phyloP scores from a whole-genome alignment of 2,329 filamentous ascomycete genomes.

The Podosphaera aphanis region DNA sequence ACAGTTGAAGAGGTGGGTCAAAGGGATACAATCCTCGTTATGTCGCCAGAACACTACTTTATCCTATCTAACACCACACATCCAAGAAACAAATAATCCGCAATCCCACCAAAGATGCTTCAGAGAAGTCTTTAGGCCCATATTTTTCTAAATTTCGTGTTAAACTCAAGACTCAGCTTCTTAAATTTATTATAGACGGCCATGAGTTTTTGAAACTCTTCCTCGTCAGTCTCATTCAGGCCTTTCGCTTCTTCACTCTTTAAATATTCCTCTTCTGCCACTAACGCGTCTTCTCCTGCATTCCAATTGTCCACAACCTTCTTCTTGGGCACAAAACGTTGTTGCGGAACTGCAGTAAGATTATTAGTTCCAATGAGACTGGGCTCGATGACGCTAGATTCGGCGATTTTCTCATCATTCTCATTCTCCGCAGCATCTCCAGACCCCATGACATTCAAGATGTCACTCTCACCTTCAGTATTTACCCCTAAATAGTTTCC shows the following conservation, averaged over 20 bases:
- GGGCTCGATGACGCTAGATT: constrained; percentile 6
- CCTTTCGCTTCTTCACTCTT: constrained; percentile 17
- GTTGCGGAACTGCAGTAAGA: neutral
- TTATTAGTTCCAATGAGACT: constrained; percentile 1
- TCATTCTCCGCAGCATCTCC: constrained; percentile 25
- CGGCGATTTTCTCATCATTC: constrained; percentile 15
- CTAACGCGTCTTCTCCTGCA: constrained; percentile 18
- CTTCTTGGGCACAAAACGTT: constrained; percentile 7
- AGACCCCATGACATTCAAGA: constrained; percentile 22
- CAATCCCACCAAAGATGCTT: too few relatives aligned
- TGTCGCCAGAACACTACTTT: too few relatives aligned
- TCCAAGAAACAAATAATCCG: too few relatives aligned
- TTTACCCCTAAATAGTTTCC: constrained; percentile 31
- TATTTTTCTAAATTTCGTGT: constrained; percentile 30
- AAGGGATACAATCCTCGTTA: too few relatives aligned
- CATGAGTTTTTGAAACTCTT: constrained; percentile 24
- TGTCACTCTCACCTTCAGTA: constrained; percentile 23
- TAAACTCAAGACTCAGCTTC: constrained; percentile 33
- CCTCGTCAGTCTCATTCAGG: constrained; percentile 10
- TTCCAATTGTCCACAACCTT: constrained; percentile 28
- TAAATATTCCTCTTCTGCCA: constrained; percentile 15
- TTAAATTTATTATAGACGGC: constrained; percentile 36
- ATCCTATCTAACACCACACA: too few relatives aligned
- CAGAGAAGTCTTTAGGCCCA: constrained; percentile 15
- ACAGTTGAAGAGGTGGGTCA: too few relatives aligned